Evolutionary conservation across 257 asterid genomes (phyloP).

Genomic region (Scutellaria baicalensis): DNA sequence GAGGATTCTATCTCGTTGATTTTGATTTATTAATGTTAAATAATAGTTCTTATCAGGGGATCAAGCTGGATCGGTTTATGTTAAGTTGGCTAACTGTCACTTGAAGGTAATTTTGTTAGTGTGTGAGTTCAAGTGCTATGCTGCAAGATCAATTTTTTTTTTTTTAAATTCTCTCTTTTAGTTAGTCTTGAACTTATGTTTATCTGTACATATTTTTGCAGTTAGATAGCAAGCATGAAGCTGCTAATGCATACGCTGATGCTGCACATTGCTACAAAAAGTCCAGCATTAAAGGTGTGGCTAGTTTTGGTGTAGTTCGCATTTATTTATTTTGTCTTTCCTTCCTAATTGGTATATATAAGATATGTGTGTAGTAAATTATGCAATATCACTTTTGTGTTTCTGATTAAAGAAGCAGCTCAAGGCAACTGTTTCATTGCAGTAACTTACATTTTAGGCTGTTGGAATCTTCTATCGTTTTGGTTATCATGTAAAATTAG

Average conservation of each 20-base stretch:
- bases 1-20: not conserved
- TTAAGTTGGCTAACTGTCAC: conserved; percentile 78
- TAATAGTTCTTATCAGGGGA: conserved; percentile 56
- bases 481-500: no score
- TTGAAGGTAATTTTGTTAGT: conserved; percentile 43
- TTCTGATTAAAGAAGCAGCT: no score
- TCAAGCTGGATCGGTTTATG: conserved; percentile 82
- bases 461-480: no score
- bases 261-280: conserved; percentile 95
- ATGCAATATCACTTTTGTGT: not conserved
- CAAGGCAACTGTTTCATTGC: not conserved
- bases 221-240: conserved; percentile 98
- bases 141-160: not conserved
- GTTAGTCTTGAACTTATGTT: not conserved
- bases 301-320: not conserved
- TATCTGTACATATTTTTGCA: conserved; percentile 21
- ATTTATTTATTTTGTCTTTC: not conserved
- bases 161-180: not conserved
- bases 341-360: not conserved
- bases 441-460: not conserved
- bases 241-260: conserved; percentile 88
- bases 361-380: not conserved
- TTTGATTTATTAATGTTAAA: not conserved
- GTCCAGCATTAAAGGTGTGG: conserved; percentile 53
- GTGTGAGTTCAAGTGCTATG: not conserved